Base-by-base conservation (phyloP, 208 protist species). In the Trichomonas vaginalis region DNA sequence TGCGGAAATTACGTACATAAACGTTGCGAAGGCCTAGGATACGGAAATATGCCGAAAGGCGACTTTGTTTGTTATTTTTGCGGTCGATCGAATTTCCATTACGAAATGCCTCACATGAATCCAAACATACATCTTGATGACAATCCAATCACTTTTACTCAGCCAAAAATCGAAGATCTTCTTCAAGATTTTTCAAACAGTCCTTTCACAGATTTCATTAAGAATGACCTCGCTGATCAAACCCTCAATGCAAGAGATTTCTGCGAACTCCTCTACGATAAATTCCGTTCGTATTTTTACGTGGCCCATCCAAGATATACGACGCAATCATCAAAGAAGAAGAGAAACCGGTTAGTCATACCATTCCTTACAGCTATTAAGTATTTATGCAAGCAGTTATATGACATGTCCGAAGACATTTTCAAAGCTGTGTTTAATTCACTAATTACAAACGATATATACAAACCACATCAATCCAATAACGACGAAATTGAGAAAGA, bases 141-240 rank as follows among this genome's bases (percentile, higher is more conserved):
- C 0, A 39, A 92, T 15, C 15, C 48, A 23, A 39, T 51, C 32
- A 92, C 86, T 12, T 92, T 92, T 39, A 49, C 86, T 17, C 40
- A 45, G 9, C 40, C 42, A 56, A 92, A 92, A 39, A 45, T 92
- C n/a, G 86, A 92, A 51, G 45, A 40, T 39, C 10, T 92, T 49
- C 86, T 45, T 39, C 17, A 35, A 35, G 14, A 92, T 42, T 51
- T 92, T 51, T 51, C 27, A 6, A 92, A 92, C 37, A 40, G 86
- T 39, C 86, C 86, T 35, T 92, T 92, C 37, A 92, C 42, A n/a
- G 86, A 92, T 92, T 92, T 92, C 56, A 35, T 92, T 9, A 56
- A 42, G 17, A 92, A 48, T n/a, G 86, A 92, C 23, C 35, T 92
- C 10, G 40, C 12, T 17, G 86, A 92, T n/a, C 40, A 42, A 1